Base-by-base conservation (phyloP, 2,329 filamentous ascomycete species). In the Diaporthe sp. region DNA sequence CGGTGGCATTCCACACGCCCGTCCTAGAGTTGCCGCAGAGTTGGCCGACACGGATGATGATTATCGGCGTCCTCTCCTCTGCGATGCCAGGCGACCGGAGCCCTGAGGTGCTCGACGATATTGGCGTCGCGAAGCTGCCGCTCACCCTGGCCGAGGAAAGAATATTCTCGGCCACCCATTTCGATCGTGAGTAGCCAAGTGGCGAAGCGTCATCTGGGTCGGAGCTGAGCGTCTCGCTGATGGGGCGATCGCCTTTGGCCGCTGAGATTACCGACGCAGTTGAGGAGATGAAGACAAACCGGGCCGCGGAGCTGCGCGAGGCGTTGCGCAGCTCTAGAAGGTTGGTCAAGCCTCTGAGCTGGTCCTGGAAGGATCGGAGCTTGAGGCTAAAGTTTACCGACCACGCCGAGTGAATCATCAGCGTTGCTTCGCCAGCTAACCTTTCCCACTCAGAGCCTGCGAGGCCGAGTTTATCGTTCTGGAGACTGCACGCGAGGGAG, bases 81-180 rank as follows among this genome's bases (percentile, higher is more conserved):
- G 70, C 25, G 2, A 4, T 20, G 2, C 47, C 65, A 6, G 65
- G 65, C n/a, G 65, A 70, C 49, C 47, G 9, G 28, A 53, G 22
- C 42, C 80, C 76, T 37, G 77, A 71, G 1, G 79, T 44, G 58
- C 79, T 60, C 15, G 71, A 77, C 0, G 79, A 49, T 31, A 55
- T 72, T 8, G 42, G 47, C 10, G 42, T 15, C 25, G 61, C 49
- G 10, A 74, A 74, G 13, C 58, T 65, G 65, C 57, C 39, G 37
- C 74, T 57, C 22, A 81, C 73, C 61, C 81, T 80, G 22, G 86
- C 87, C 8, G 82, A 79, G 0, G 84, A 78, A 77, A 89, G 91
- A 13, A 91, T 86, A 25, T 84, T 83, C 82, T 92, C 90, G 1
- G 89, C 90, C 1, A 91, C 88, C 89, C 90, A 91, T 82, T 90